Base-by-base conservation (phyloP, 2,329 filamentous ascomycete species). In the Arthrobotrys musiformis region DNA sequence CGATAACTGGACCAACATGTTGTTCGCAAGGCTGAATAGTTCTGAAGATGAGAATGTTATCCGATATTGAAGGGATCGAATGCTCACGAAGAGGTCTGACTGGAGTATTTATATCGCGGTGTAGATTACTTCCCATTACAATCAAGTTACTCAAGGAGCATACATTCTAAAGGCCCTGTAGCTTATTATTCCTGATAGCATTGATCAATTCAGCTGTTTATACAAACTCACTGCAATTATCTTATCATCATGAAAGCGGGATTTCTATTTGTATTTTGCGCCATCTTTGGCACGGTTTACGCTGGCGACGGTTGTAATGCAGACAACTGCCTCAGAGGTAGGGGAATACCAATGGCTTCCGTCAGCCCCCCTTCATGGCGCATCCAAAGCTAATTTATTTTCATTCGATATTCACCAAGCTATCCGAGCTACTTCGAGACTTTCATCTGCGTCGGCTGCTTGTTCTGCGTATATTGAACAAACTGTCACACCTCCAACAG, bases 351-450 rank as follows among this genome's bases (percentile, higher is more conserved):
- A n/a, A n/a, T n/a, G n/a, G n/a, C n/a, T n/a, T 15, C 5, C 1
- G 2, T 54, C 6, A 17, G 11, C 8, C 7, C 15, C 9, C 15
- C 15, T 9, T 17, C 2, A 50, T 17, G 17, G 24, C 4, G 24
- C 3, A 9, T 11, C 42, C n/a, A 46, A n/a, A 6, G 11, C n/a
- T 33, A 9, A 33, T n/a, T 17, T 30, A 19, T 15, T 3, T 2
- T n/a, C 19, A 33, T 33, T 35, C 30, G 4, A 19, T n/a, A 5
- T 9, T 46, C 6, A 19, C 19, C 9, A 24, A 68, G 63, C 63
- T 35, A 48, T 68, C 56, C 64, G 64, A 30, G 52, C 33, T 11
- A 68, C 64, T 37, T 26, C 33, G 19, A 68, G 64, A 26, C 50
- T 60, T 24, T 40, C 60, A 4, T 30, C 37, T n/a, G 40, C 50